Base-by-base conservation (phyloP, 352 stramenopile genomes). In the Pythium guiyangense region DNA sequence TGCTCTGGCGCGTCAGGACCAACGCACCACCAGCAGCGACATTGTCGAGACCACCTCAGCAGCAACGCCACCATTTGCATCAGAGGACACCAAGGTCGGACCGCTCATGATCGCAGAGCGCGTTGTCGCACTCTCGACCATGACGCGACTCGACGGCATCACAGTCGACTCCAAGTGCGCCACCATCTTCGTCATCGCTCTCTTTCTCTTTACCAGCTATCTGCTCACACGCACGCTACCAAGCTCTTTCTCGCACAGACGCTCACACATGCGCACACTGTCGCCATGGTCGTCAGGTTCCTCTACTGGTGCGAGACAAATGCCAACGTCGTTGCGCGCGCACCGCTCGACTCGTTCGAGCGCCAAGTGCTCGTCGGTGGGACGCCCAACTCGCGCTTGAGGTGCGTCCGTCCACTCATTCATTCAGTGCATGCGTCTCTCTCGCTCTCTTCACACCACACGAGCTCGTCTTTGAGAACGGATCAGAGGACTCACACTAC, bases 221-320 rank as follows among this genome's bases (percentile, higher is more conserved):
- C 8, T 8, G 1, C 31, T 12, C 31, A 27, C 25, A 6, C n/a
- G n/a, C n/a, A n/a, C n/a, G n/a, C n/a, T n/a, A n/a, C n/a, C n/a
- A n/a, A n/a, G n/a, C n/a, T 20, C 43, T 14, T n/a, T 17, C 43
- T 15, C 25, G 22, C 44, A 27, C 31, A 29, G n/a, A n/a, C n/a
- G n/a, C 27, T 18, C 46, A 22, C 22, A 22, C 34, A 22, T 14
- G 25, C 26, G 43, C 17, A 15, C 12, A 54, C 17, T 43, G 17
- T 20, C 12, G 11, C 12, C 11, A 42, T 20, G 10, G 43, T 22
- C 1, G 22, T 17, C 34, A 85, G 74, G 51, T 85, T 73, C 53
- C 14, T 87, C 4, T 92, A 90, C 57, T 92, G 81, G 81, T 79
- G 69, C 47, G 81, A 92, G 44, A 80, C 52, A 22, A 92, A 89